Conservation (phyloP, 495 filamentous ascomycete genomes). For the Opeltia flavorubescens region DNA sequence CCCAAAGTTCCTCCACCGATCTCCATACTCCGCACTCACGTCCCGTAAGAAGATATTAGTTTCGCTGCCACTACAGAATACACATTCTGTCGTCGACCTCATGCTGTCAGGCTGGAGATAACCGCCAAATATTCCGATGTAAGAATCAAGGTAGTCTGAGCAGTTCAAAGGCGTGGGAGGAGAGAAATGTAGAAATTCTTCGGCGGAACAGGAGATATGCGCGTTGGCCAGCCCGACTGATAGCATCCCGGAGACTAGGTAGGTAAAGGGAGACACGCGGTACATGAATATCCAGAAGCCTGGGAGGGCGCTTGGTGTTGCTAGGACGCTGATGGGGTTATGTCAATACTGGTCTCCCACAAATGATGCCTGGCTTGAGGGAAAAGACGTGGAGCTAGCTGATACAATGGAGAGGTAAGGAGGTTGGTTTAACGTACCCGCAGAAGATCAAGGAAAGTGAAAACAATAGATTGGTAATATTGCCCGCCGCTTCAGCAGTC, state of each 20-base stretch:
- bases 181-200: constrained; percentile 43
- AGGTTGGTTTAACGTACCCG: too few species aligned
- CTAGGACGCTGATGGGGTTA: constrained; percentile 50
- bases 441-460: constrained; percentile 57
- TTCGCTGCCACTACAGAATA: constrained; percentile 37
- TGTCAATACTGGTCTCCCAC: constrained; percentile 13
- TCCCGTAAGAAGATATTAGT: constrained; percentile 48
- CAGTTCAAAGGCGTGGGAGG: constrained; percentile 42
- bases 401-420: too few species aligned
- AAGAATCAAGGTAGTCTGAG: constrained; percentile 38
- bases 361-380: too few species aligned
- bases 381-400: too few species aligned
- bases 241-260: constrained; percentile 50
- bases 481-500: constrained; percentile 48
- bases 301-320: constrained; percentile 44
- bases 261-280: constrained; percentile 60
- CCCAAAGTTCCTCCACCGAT: constrained; percentile 61
- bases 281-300: constrained; percentile 84
- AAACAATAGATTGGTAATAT: constrained; percentile 53
- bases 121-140: constrained; percentile 32
- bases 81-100: constrained; percentile 37
- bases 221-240: constrained; percentile 47
- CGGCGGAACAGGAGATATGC: constrained; percentile 39
- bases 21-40: constrained; percentile 34
- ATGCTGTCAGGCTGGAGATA: constrained; percentile 41